These are phyloP conservation scores for Naematelia encephala DNA, from an alignment of 768 basidiomycete genomes.

Conservation along the genomic window DNA sequence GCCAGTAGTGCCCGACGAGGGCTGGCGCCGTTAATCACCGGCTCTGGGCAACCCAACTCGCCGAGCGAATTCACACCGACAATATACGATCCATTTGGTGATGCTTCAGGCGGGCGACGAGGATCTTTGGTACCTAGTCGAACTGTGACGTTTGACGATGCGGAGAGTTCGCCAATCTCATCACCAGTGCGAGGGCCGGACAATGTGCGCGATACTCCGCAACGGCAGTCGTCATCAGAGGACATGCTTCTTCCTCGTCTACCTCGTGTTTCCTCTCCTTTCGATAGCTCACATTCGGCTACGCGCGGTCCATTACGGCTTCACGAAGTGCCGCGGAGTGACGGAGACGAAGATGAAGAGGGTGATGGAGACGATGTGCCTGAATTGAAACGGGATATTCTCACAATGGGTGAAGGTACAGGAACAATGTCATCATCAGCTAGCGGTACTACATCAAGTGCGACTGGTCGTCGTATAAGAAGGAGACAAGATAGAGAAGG, in stretches of 20 bases:
- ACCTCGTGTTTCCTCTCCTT: not conserved
- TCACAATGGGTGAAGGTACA: constrained; percentile 22
- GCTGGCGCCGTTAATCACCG: not conserved
- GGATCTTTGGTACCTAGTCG: not conserved
- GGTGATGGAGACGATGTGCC: constrained; percentile 19
- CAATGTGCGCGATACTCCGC: not conserved
- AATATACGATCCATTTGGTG: not conserved
- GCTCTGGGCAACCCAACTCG: not conserved
- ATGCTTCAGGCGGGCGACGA: not conserved
- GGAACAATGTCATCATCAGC: not conserved
- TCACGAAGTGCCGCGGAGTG: constrained; percentile 15
- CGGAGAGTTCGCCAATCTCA: not conserved
- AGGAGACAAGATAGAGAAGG: constrained; percentile 10
- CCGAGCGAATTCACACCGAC: not conserved
- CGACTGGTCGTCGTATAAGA: not conserved
- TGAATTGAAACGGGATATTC: constrained; percentile 41
- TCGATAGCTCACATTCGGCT: not conserved
- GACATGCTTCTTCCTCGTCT: not conserved
- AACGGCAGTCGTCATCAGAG: not conserved
- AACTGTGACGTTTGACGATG: not conserved
- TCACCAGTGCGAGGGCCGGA: not conserved
- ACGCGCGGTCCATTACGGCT: constrained; percentile 16
- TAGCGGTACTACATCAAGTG: not conserved
- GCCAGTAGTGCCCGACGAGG: not conserved
- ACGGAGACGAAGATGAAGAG: constrained; percentile 7